These are phyloP conservation scores for Hypomyces perniciosus DNA, from an alignment of 2,329 filamentous ascomycete species.

Conservation along the genomic window DNA sequence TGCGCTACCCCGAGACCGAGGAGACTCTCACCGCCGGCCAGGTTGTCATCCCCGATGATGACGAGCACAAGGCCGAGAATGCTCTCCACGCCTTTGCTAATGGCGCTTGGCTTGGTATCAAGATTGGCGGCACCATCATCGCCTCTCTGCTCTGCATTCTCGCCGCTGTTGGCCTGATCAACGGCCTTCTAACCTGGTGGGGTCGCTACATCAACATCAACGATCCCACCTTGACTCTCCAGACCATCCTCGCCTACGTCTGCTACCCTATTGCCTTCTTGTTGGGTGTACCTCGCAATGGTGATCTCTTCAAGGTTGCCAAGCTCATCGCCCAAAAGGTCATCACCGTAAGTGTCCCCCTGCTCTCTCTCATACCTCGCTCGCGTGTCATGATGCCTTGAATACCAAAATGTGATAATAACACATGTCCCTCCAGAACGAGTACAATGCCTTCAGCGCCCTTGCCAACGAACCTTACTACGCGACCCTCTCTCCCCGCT, in stretches of 20 bases:
- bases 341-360: conserved; percentile 50
- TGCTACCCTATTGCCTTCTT: conserved; percentile 75
- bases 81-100: conserved; percentile 79
- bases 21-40: conserved; percentile 77
- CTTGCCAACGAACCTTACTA: conserved; percentile 54
- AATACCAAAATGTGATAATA: conserved; percentile 6
- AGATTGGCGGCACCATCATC: conserved; percentile 79
- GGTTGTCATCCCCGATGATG: conserved; percentile 74
- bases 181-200: conserved; percentile 79
- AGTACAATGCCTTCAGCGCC: conserved; percentile 65
- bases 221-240: conserved; percentile 60
- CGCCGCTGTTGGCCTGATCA: conserved; percentile 65
- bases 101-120: conserved; percentile 78
- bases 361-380: background rate
- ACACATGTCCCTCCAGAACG: conserved; percentile 46
- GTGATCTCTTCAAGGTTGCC: conserved; percentile 64
- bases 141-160: conserved; percentile 79
- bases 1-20: conserved; percentile 83
- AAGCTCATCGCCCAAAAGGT: conserved; percentile 81
- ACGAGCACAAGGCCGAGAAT: conserved; percentile 71
- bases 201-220: conserved; percentile 71
- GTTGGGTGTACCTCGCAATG: conserved; percentile 63
- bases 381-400: background rate
- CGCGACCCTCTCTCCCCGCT: conserved; percentile 57
- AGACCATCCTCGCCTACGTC: conserved; percentile 70